phyloP scores from a whole-genome alignment of 495 filamentous ascomycete genomes.

The Thermothielavioides terrestris region DNA sequence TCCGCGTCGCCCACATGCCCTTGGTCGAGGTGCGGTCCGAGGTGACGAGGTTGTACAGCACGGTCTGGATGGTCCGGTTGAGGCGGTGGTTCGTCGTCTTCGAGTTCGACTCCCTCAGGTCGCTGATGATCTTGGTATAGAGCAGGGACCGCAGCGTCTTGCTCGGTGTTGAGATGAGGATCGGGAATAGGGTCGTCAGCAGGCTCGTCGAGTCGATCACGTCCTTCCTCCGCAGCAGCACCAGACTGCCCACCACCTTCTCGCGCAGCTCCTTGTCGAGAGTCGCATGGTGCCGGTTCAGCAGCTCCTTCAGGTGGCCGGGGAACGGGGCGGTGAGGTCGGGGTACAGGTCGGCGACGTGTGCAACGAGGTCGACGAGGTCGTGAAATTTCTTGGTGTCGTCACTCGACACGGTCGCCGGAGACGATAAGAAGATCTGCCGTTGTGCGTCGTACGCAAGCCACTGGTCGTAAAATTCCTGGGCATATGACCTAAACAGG shows the following conservation, averaged over 20 bases:
- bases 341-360: slow-evolving; percentile 91
- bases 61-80: slow-evolving; percentile 86
- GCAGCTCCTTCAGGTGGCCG: slow-evolving; percentile 68
- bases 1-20: slow-evolving; percentile 71
- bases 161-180: slow-evolving; percentile 67
- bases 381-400: slow-evolving; percentile 75
- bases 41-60: slow-evolving; percentile 81
- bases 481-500: slow-evolving; percentile 60
- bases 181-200: slow-evolving; percentile 83
- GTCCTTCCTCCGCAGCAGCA: slow-evolving; percentile 82
- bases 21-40: slow-evolving; percentile 75
- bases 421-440: slow-evolving; percentile 80
- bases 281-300: slow-evolving; percentile 69
- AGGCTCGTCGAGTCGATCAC: slow-evolving; percentile 75
- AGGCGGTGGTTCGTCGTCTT: slow-evolving; percentile 84
- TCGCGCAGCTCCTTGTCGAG: slow-evolving; percentile 78
- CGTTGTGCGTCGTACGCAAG: slow-evolving; percentile 83
- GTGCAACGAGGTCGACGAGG: slow-evolving; percentile 72
- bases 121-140: slow-evolving; percentile 84
- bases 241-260: slow-evolving; percentile 87
- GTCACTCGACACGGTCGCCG: slow-evolving; percentile 62
- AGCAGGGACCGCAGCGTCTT: slow-evolving; percentile 77
- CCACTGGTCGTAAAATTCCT: slow-evolving; percentile 83
- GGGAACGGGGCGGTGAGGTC: slow-evolving; percentile 67
- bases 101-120: slow-evolving; percentile 74